phyloP scores from a whole-genome alignment of 2,329 filamentous ascomycete genomes.

The Xylariaceae sp. region DNA sequence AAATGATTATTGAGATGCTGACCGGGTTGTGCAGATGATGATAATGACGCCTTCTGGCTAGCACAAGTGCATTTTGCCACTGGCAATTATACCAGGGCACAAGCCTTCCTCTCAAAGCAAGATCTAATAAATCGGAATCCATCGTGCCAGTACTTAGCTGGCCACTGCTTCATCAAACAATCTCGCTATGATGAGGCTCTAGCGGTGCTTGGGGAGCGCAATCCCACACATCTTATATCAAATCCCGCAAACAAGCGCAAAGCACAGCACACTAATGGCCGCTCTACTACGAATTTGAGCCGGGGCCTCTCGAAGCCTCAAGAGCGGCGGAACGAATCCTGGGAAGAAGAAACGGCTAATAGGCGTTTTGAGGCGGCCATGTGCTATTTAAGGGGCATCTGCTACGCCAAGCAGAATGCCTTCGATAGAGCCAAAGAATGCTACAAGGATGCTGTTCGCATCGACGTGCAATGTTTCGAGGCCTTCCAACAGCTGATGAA shows the following conservation, averaged over 20 bases:
- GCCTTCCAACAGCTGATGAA: constrained; percentile 98
- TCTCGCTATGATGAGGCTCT: constrained; percentile 89
- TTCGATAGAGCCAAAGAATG: constrained; percentile 98
- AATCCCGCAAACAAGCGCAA: constrained; percentile 71
- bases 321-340: constrained; percentile 41
- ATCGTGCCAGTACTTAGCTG: constrained; percentile 89
- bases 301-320: constrained; percentile 32
- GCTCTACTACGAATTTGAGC: constrained; percentile 29
- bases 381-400: constrained; percentile 93
- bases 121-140: constrained; percentile 82
- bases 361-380: constrained; percentile 93
- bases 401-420: constrained; percentile 95
- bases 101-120: constrained; percentile 82
- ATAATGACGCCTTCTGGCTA: constrained; percentile 94
- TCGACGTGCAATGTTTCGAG: constrained; percentile 98
- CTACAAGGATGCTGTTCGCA: constrained; percentile 95
- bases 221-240: constrained; percentile 85
- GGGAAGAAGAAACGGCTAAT: constrained; percentile 72
- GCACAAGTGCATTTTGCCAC: constrained; percentile 98
- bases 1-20: constrained; percentile 20
- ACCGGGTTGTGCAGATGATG: constrained; percentile 68
- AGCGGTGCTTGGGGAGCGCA: constrained; percentile 84
- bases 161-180: constrained; percentile 93
- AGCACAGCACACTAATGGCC: constrained; percentile 62
- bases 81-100: constrained; percentile 91